Evolutionary conservation across 305 asterid species (phyloP), one percentile per base, ranked within the genome.

Genomic region (Plantago lanceolata): DNA sequence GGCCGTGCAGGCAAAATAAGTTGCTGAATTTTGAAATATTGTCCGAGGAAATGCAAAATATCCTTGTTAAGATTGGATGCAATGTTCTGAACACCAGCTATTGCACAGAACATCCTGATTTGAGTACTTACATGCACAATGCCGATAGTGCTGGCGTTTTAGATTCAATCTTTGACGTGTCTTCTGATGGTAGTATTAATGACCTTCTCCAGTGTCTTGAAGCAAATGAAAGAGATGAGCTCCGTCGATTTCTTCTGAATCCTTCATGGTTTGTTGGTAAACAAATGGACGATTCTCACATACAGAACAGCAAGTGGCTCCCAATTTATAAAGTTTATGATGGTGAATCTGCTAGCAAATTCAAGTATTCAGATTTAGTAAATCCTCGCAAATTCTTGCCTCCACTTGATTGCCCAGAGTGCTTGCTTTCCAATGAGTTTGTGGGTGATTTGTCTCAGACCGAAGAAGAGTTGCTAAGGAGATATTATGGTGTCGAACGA

Each of bases 1-100:
- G 85, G 74, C 98, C 88, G 33, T 80, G 84, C 15, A 77, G 73
- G 79, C 81, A 81, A 68, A 72, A 75, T 66, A 92, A 85, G 66
- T 65, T 92, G 76, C 77, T 92, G 77, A 84, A 80, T 69, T 67
- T 68, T 33, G 85, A 75, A 63, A 76, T 75, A 18, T 74, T 89
- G 78, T 80, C 96, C 20, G 82, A 81, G 71, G 81, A 78, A 77
- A 78, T 92, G 83, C 86, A 71, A 68, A 72, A 58, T 55, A 57
- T 92, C 74, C 94, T 92, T 67, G 82, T 77, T 69, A 87, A 87
- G 79, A 77, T 89, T 70, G 98, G 98, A 60, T 89, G 97, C 82
- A 82, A 79, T 74, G 82, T 89, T 76, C 84, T 92, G 68, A 71
- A 80, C 81, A 72, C 40, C 75, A 75, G 68, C 35, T 78, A 84